phyloP scores from a whole-genome alignment of 306 rosid genomes.

The Pyrus pyrifolia region DNA sequence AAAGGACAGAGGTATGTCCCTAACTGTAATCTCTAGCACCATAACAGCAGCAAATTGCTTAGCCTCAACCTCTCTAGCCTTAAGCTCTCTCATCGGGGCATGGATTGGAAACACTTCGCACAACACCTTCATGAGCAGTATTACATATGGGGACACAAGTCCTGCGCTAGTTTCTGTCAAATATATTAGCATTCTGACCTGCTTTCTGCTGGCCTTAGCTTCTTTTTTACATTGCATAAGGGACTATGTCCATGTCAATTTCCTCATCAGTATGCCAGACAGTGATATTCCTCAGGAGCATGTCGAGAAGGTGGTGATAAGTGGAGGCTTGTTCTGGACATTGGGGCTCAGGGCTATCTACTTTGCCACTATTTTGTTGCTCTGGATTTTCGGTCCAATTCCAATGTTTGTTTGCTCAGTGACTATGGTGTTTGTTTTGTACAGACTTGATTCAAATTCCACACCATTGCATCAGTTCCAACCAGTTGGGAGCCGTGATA shows the following conservation, averaged over 20 bases:
- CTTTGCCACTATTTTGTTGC: background rate
- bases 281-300: constrained; percentile 2
- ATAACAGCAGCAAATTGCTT: constrained; percentile 13
- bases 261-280: constrained; percentile 14
- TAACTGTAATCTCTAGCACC: constrained; percentile 3
- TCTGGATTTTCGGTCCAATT: constrained; percentile 9
- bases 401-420: constrained; percentile 7
- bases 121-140: background rate
- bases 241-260: constrained; percentile 4
- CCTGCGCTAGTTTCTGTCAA: background rate
- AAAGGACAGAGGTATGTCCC: constrained; percentile 8
- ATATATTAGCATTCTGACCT: constrained; percentile 6
- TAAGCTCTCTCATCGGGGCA: constrained; percentile 8
- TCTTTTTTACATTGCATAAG: constrained; percentile 10
- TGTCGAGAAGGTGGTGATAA: background rate
- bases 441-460: constrained; percentile 3
- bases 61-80: constrained; percentile 6
- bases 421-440: background rate
- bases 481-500: background rate
- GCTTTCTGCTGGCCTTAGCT: constrained; percentile 8
- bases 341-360: constrained; percentile 10
- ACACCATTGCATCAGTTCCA: constrained; percentile 3
- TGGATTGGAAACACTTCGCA: constrained; percentile 6
- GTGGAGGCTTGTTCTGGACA: constrained; percentile 2
- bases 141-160: constrained; percentile 1